A percentile compares a stretch with the other conserved stretches of the same genome.
Conservation (phyloP, 2,329 filamentous ascomycete genomes). For the Microdochium paspali region DNA sequence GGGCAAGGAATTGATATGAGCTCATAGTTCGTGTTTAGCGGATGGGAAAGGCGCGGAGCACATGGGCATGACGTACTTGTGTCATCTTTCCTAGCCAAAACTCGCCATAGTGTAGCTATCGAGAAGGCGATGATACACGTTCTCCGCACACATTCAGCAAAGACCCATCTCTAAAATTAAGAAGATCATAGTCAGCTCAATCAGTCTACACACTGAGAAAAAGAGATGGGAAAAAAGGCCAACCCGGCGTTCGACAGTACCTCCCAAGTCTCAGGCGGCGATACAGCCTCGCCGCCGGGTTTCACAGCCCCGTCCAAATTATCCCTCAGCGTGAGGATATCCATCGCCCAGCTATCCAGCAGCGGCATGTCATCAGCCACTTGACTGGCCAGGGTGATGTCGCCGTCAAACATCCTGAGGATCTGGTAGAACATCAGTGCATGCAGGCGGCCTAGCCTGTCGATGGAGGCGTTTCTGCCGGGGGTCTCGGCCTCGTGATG, state of each 20-base stretch:
- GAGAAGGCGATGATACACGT: slow-evolving; percentile 20
- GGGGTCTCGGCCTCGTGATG: slow-evolving; percentile 25
- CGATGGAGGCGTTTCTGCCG: slow-evolving; percentile 14
- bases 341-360: slow-evolving; percentile 25
- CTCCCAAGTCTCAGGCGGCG: slow-evolving; percentile 31
- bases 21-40: too few relatives aligned
- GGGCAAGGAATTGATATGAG: too few relatives aligned
- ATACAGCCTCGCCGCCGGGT: slow-evolving; percentile 14
- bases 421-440: slow-evolving; percentile 30
- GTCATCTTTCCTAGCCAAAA: background rate
- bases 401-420: slow-evolving; percentile 33
- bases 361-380: slow-evolving; percentile 27
- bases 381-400: slow-evolving; percentile 27
- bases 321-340: slow-evolving; percentile 20
- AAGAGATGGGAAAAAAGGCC: too few relatives aligned
- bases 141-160: slow-evolving; percentile 30
- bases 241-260: slow-evolving; percentile 12
- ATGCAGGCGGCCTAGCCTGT: slow-evolving; percentile 33
- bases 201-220: too few relatives aligned
- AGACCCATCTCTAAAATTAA: slow-evolving; percentile 23
- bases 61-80: background rate
- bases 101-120: background rate
- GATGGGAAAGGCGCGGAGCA: too few relatives aligned
- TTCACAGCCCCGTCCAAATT: slow-evolving; percentile 21
- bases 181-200: too few relatives aligned